Base-by-base conservation (phyloP, 495 filamentous ascomycete species). In the Penicillium ochrochloron region DNA sequence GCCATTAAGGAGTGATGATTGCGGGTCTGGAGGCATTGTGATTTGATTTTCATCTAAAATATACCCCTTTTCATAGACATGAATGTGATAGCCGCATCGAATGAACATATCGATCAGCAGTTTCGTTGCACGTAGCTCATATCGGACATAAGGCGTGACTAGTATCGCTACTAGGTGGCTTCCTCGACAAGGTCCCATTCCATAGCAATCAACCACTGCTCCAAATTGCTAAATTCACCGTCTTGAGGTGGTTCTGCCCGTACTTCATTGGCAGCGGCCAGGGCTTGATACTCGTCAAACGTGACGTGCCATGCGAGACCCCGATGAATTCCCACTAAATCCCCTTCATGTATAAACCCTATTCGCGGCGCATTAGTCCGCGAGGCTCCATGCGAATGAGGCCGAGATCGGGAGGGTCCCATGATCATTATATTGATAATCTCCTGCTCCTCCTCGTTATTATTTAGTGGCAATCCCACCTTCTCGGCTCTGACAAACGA, bases 291-390 rank as follows among this genome's bases (percentile, higher is more conserved):
- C 1, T 27, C 57, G 21, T 54, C 35, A 11, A 78, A 23, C 21
- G 75, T 69, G 0, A 82, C 23, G 31, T 75, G 67, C 80, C 80
- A 82, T 21, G 72, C 67, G 31, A 81, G 61, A 8, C 76, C 76
- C 6, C 67, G 70, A 64, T 69, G 62, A 8, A 81, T 61, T 1
- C 77, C 76, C 5, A 82, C 31, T 1, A 74, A 17, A 59, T 74
- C 68, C 5, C 74, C 76, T 6, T 33, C 10, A 31, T 66, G 52
- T 5, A 79, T 46, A 9, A 59, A 34, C 0, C 61, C 44, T 7
- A 17, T 39, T 19, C 21, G 25, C 8, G 25, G 11, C 12, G 3
- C 33, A 19, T 44, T 34, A 4, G 59, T 7, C 33, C 60, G 57
- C 1, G 35, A 50, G 5, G 4, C n/a, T 25, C 35, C 34, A 17